Percentiles rank a stretch among this genome's conserved stretches.
Evolutionary conservation across 2,329 filamentous ascomycete species (phyloP).

Genomic region (Penicillium palitans): DNA sequence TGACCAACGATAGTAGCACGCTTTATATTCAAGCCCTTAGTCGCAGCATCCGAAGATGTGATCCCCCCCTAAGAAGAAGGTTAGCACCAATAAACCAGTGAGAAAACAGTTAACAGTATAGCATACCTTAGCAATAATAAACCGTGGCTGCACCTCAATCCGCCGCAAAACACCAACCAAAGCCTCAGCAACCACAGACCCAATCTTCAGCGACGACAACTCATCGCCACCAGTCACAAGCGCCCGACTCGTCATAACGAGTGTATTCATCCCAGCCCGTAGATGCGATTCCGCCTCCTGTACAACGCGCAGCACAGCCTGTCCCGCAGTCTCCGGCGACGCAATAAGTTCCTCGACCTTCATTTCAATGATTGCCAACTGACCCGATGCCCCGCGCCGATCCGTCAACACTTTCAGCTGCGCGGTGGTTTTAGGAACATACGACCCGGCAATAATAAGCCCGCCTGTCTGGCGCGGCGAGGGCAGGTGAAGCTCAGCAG

Average conservation of each 20-base stretch:
- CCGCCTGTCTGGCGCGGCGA: slow-evolving; percentile 46
- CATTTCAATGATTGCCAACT: slow-evolving; percentile 51
- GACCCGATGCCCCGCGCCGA: slow-evolving; percentile 34
- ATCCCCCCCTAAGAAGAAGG: slow-evolving; percentile 52
- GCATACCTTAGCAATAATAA: slow-evolving; percentile 56
- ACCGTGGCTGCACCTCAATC: slow-evolving; percentile 53
- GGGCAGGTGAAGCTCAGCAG: slow-evolving; percentile 44
- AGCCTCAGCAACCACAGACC: slow-evolving; percentile 52
- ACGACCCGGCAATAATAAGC: slow-evolving; percentile 57
- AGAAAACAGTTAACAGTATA: background rate
- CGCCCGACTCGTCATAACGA: slow-evolving; percentile 61
- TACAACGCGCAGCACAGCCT: slow-evolving; percentile 28
- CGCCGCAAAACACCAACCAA: slow-evolving; percentile 53
- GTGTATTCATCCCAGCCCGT: slow-evolving; percentile 51
- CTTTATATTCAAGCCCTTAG: slow-evolving; percentile 57
- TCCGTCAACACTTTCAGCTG: slow-evolving; percentile 51
- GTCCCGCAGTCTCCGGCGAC: slow-evolving; percentile 30
- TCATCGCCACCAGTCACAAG: slow-evolving; percentile 54
- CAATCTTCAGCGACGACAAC: slow-evolving; percentile 55
- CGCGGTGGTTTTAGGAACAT: slow-evolving; percentile 60
- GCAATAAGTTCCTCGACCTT: slow-evolving; percentile 52
- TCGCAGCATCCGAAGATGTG: slow-evolving; percentile 60
- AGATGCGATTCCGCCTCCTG: slow-evolving; percentile 45
- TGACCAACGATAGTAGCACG: slow-evolving; percentile 58
- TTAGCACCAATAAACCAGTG: background rate